Base-by-base conservation (phyloP, 164 flowering plant species). In the Stephania japonica region DNA sequence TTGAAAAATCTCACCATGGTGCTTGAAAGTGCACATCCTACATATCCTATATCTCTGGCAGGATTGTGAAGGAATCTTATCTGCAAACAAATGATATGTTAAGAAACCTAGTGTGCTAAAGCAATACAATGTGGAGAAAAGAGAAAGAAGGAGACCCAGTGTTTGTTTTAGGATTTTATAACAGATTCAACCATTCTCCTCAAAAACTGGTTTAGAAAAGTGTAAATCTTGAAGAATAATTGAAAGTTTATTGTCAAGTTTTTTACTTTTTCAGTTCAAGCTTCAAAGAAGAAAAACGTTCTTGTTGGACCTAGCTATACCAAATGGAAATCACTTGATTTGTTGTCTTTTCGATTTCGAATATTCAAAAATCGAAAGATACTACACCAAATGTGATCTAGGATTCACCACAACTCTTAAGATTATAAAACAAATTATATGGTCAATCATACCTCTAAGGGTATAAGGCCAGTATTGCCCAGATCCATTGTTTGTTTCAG, bases 1-100 rank as follows among this genome's bases (percentile, higher is more conserved):
- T 87, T 87, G 87, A 87, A 95, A 84, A 95, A 95, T 41, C 98
- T 80, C 41, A 95, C 95, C 97, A 95, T 88, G 85, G 90, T 95
- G 82, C 99, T 93, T 41, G 93, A 74, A 53, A 95, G 80, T 63
- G 98, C 99, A 86, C 95, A 87, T n/a, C 99, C 98, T 73, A 93
- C 97, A 84, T 67, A 95, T 7, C 99, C 99, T 18, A 86, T 90
- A 72, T 85, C 98, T 80, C 80, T 90, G 14, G 94, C 85, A 71
- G 98, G 98, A 75, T 95, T 97, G 73, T 95, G 98, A 75, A 95
- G 84, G 80, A 95, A 95, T 78, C 99, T 84, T 73, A 84, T 89
- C 99, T 93, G 91, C 71, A 21, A 4, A 67, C 21, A n/a, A 56
- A 6, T n/a, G 19, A 18, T 56, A 4, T n/a, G n/a, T 56, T 56